Conservation (phyloP, 2,329 filamentous ascomycete species). For the Pestalotiopsis sp. region DNA sequence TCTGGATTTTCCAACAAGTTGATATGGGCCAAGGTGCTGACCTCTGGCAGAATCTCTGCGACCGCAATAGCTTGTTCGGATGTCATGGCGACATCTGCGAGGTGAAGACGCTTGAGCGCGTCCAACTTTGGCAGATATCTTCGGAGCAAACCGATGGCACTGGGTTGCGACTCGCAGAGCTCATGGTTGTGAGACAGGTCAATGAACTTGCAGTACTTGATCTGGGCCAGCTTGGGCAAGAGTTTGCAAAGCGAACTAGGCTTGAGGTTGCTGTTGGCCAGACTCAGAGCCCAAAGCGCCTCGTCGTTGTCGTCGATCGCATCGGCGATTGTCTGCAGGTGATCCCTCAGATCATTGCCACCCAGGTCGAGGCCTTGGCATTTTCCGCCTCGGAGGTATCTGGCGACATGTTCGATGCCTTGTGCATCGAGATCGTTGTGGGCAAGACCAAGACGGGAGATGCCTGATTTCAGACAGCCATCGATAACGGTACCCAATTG, state of each 20-base stretch:
- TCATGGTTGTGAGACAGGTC: constrained; percentile 89
- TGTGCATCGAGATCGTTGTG: constrained; percentile 77
- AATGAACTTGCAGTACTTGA: constrained; percentile 81
- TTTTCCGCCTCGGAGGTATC: constrained; percentile 73
- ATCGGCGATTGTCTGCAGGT: constrained; percentile 55
- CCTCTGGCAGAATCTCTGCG: constrained; percentile 87
- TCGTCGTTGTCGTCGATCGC: constrained; percentile 53
- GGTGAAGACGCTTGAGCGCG: constrained; percentile 79
- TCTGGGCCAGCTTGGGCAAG: constrained; percentile 70
- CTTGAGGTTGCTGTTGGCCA: constrained; percentile 83
- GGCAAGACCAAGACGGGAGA: constrained; percentile 80
- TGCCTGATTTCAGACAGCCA: constrained; percentile 75
- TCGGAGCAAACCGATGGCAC: constrained; percentile 72
- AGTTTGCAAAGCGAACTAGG: constrained; percentile 74
- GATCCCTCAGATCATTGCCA: constrained; percentile 72
- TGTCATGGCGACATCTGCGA: constrained; percentile 81
- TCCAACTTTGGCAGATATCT: constrained; percentile 82
- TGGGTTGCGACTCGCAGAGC: constrained; percentile 75
- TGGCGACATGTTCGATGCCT: constrained; percentile 74
- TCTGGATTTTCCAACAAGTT: constrained; percentile 82
- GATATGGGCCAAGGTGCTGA: constrained; percentile 78
- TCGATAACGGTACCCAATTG: constrained; percentile 80
- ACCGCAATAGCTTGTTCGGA: constrained; percentile 89
- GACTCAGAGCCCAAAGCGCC: constrained; percentile 76
- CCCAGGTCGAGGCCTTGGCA: constrained; percentile 90